Base-by-base conservation (phyloP, 2,329 filamentous ascomycete species). In the Hysterium pulicare region DNA sequence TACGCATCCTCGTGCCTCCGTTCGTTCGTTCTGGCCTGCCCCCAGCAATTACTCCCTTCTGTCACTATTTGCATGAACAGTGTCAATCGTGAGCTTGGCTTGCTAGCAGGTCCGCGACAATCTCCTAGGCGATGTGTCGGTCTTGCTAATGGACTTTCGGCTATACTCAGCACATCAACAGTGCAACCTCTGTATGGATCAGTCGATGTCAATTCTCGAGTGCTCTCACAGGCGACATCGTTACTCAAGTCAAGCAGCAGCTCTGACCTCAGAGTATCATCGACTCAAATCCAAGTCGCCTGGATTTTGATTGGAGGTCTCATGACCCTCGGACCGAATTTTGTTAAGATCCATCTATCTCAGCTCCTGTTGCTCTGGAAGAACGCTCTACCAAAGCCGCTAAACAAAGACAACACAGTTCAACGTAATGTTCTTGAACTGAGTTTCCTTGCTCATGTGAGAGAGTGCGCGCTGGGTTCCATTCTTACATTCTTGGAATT, bases 51-150 rank as follows among this genome's bases (percentile, higher is more conserved):
- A 5, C 73, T 97, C 4, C 87, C 89, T 2, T 93, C 90, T 49
- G 82, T 97, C 15, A 95, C 91, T 0, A 87, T 97, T 34, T 97
- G 90, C 66, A 90, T 97, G 86, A 96, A 96, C 66, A 96, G 89
- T 62, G 78, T 98, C 46, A 87, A 83, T 47, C 79, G 93, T 49
- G 93, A 98, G 59, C 76, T 98, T 21, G 83, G 83, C 21, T 77
- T 93, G 33, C 77, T 97, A 5, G 80, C 78, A 11, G 82, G 83
- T 1, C 85, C 83, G 5, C 79, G 89, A 40, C 87, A 89, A 58
- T 90, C 87, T 1, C 84, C 88, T 15, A 79, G 89, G 44, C 80
- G 87, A 55, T 97, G 91, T 64, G 78, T 95, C 23, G 93, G 91
- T 2, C 93, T 94, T 62, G 89, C 93, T 0, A 89, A 96, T 68